Conservation (phyloP, 805 yeast species). For the Spathaspora girioi region DNA sequence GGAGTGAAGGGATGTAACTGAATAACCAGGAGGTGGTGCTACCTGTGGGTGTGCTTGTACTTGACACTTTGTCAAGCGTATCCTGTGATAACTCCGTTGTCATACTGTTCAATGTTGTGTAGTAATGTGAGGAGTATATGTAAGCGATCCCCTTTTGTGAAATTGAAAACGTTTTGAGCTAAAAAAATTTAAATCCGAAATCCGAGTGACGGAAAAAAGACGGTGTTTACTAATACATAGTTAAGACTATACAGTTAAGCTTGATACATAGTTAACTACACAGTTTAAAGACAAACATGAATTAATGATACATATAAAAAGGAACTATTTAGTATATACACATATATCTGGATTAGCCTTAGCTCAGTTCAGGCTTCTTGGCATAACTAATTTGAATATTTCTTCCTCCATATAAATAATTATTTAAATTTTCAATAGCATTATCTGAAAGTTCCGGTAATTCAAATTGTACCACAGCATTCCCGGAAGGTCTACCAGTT, state of each 20-base stretch:
- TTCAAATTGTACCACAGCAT: slow-evolving; percentile 80
- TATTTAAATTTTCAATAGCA: slow-evolving; percentile 72
- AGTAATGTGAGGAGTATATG: too few species aligned
- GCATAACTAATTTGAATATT: slow-evolving; percentile 69
- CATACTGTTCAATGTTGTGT: neutral
- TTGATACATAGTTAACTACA: too few species aligned
- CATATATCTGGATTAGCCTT: too few species aligned
- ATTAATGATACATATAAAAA: too few species aligned
- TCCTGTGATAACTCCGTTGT: neutral
- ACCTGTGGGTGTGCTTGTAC: neutral
- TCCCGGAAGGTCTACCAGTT: slow-evolving; percentile 70
- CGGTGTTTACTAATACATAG: too few species aligned
- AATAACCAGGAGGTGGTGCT: neutral
- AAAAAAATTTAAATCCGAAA: too few species aligned
- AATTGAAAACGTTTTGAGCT: too few species aligned
- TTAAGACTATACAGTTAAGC: too few species aligned
- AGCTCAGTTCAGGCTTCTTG: slow-evolving; percentile 14
- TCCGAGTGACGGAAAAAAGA: too few species aligned
- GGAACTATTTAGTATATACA: too few species aligned
- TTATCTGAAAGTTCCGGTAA: slow-evolving; percentile 62
- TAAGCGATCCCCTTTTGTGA: too few species aligned
- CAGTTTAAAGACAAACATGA: too few species aligned
- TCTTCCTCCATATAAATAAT: slow-evolving; percentile 83
- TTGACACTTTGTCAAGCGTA: neutral
- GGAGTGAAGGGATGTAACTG: neutral